A percentile compares a stretch with the other conserved stretches of the same genome.
phyloP scores from a whole-genome alignment of 345 rosid species.

The Ceriops decandra region DNA sequence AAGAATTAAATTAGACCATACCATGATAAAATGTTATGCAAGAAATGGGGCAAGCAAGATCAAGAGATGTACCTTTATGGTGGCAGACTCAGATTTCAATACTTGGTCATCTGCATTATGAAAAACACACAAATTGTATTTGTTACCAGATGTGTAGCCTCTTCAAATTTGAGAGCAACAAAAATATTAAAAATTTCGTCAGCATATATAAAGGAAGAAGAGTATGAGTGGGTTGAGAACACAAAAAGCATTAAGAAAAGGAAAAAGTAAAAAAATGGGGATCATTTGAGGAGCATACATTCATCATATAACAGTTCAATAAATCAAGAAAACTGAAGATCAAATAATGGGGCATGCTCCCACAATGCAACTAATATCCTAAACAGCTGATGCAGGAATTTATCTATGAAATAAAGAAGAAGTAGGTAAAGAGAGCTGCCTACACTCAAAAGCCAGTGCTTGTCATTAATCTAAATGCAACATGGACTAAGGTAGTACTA shows the following conservation, averaged over 20 bases:
- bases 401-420: too few species aligned
- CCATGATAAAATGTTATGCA: too few species aligned
- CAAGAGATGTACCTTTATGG: conserved; percentile 59
- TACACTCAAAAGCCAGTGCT: not conserved
- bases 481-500: too few species aligned
- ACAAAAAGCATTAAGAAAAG: not conserved
- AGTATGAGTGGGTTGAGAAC: not conserved
- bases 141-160: too few species aligned
- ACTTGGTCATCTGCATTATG: conserved; percentile 74
- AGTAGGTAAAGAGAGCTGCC: too few species aligned
- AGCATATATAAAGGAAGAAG: not conserved
- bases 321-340: not conserved
- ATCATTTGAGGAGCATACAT: too few species aligned
- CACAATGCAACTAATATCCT: not conserved
- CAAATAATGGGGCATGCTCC: not conserved
- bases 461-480: not conserved
- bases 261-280: not conserved
- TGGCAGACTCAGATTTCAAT: conserved; percentile 91
- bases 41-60: too few species aligned
- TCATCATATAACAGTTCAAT: too few species aligned
- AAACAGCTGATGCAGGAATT: too few species aligned
- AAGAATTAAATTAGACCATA: too few species aligned
- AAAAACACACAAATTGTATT: conserved; percentile 12
- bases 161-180: too few species aligned
- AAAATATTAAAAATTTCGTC: too few species aligned